These are phyloP conservation scores for Leishmania gerbilli DNA, from an alignment of 208 protist genomes.

Conservation along the genomic window DNA sequence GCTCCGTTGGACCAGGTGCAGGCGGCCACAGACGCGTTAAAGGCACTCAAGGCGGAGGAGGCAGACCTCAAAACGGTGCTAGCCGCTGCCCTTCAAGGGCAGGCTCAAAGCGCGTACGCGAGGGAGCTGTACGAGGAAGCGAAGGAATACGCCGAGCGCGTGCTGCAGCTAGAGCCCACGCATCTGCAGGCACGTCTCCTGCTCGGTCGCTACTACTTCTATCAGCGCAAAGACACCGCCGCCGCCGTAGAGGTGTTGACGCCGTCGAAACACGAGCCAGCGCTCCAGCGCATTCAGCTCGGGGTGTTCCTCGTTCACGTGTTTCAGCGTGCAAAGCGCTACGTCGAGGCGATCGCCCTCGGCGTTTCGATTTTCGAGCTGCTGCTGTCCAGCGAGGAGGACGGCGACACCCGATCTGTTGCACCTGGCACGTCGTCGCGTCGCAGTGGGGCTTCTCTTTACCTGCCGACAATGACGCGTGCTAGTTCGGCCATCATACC, in stretches of 20 bases:
- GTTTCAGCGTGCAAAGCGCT: slow-evolving; percentile 59
- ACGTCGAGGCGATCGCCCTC: slow-evolving; percentile 79
- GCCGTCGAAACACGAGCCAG: slow-evolving; percentile 58
- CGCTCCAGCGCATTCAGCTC: slow-evolving; percentile 84
- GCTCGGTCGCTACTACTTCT: slow-evolving; percentile 71
- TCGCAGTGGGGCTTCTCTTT: slow-evolving; percentile 46
- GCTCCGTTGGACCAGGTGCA: slow-evolving; percentile 21
- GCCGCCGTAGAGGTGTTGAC: slow-evolving; percentile 66
- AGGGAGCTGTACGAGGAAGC: slow-evolving; percentile 36
- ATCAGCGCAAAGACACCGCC: slow-evolving; percentile 54
- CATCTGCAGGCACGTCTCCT: slow-evolving; percentile 78
- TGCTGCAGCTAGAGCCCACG: slow-evolving; percentile 59
- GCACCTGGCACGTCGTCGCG: slow-evolving; percentile 49
- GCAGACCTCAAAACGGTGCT: slow-evolving; percentile 62
- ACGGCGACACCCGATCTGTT: slow-evolving; percentile 83
- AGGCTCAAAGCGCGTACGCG: slow-evolving; percentile 65
- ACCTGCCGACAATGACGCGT: slow-evolving; percentile 74
- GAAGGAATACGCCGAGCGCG: slow-evolving; percentile 28
- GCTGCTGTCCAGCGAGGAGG: slow-evolving; percentile 76
- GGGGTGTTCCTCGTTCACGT: slow-evolving; percentile 72
- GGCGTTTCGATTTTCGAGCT: slow-evolving; percentile 86
- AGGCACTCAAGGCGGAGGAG: slow-evolving; percentile 25
- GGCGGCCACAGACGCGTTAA: slow-evolving; percentile 11
- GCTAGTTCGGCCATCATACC: slow-evolving; percentile 89
- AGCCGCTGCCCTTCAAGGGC: slow-evolving; percentile 52